Conservation (phyloP, 2,329 filamentous ascomycete genomes). For the Aspergillus versicolor region DNA sequence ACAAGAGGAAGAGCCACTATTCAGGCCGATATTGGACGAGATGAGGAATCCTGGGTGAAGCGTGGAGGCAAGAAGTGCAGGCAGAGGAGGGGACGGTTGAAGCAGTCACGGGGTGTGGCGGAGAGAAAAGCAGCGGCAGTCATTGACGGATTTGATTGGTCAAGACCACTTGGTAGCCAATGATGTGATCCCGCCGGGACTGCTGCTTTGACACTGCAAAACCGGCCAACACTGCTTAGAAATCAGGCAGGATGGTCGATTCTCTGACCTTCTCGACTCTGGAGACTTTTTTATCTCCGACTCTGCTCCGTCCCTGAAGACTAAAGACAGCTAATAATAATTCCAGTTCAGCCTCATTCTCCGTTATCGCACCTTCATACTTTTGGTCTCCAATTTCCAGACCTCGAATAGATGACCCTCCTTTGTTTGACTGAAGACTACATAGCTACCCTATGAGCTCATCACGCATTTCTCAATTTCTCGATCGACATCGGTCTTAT, state of each 20-base stretch:
- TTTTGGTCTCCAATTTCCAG: too few relatives aligned
- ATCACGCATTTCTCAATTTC: not conserved
- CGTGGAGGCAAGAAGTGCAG: slow-evolving; percentile 6
- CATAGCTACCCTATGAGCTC: too few relatives aligned
- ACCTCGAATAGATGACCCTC: too few relatives aligned
- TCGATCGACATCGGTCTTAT: not conserved
- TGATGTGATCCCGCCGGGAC: not conserved
- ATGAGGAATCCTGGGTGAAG: slow-evolving; percentile 1
- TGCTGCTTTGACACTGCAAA: slow-evolving; percentile 9
- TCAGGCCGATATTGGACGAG: slow-evolving; percentile 1
- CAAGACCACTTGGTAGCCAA: not conserved
- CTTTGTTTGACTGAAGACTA: too few relatives aligned
- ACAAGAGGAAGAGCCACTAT: slow-evolving; percentile 6
- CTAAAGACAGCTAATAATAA: not conserved
- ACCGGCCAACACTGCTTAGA: slow-evolving; percentile 24
- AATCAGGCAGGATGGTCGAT: slow-evolving; percentile 22
- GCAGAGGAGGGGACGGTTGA: slow-evolving; percentile 6
- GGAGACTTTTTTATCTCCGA: not conserved
- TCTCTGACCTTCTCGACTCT: slow-evolving; percentile 9
- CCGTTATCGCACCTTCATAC: not conserved
- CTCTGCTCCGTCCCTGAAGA: not conserved
- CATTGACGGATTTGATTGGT: not conserved
- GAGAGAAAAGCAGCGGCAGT: slow-evolving; percentile 2
- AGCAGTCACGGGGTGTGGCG: slow-evolving; percentile 9
- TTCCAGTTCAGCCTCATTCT: not conserved